These are phyloP conservation scores for Aspergillus quadrilineatus DNA, from an alignment of 2,329 filamentous ascomycete species.

Conservation along the genomic window DNA sequence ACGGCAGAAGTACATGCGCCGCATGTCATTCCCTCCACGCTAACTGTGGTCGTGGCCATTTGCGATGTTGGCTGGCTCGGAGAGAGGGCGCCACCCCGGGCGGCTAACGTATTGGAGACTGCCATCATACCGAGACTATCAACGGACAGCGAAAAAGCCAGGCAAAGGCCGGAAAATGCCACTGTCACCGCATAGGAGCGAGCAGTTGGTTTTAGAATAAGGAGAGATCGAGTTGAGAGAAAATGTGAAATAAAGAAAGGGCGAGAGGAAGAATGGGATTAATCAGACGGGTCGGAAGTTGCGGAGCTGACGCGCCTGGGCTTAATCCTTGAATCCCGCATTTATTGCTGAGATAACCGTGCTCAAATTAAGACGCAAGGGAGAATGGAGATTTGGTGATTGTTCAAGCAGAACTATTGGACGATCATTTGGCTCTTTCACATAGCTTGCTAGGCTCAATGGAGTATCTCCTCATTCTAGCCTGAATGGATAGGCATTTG, in stretches of 20 bases:
- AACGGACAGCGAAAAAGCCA: slow-evolving; percentile 14
- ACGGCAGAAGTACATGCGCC: slow-evolving; percentile 95
- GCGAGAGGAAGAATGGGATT: slow-evolving; percentile 8
- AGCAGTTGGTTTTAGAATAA: not conserved
- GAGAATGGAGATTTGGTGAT: too few species aligned
- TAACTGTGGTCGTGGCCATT: slow-evolving; percentile 87
- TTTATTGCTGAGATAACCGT: not conserved
- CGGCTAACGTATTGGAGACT: slow-evolving; percentile 19
- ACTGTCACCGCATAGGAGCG: slow-evolving; percentile 22
- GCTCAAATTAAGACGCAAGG: not conserved
- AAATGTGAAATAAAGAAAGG: slow-evolving; percentile 7
- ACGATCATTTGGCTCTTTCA: not conserved
- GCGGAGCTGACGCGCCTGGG: not conserved
- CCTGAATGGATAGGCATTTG: not conserved
- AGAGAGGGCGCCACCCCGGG: slow-evolving; percentile 18
- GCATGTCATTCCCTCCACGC: slow-evolving; percentile 83
- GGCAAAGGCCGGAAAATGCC: slow-evolving; percentile 12
- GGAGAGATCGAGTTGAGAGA: slow-evolving; percentile 5
- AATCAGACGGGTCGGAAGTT: slow-evolving; percentile 5
- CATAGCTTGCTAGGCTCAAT: not conserved
- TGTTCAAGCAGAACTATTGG: not conserved
- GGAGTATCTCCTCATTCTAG: not conserved
- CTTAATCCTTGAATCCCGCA: not conserved
- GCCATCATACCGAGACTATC: slow-evolving; percentile 23
- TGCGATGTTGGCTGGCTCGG: slow-evolving; percentile 49